Base-by-base conservation (phyloP, 208 protist genomes). In the Trypanosoma platydactyli region DNA sequence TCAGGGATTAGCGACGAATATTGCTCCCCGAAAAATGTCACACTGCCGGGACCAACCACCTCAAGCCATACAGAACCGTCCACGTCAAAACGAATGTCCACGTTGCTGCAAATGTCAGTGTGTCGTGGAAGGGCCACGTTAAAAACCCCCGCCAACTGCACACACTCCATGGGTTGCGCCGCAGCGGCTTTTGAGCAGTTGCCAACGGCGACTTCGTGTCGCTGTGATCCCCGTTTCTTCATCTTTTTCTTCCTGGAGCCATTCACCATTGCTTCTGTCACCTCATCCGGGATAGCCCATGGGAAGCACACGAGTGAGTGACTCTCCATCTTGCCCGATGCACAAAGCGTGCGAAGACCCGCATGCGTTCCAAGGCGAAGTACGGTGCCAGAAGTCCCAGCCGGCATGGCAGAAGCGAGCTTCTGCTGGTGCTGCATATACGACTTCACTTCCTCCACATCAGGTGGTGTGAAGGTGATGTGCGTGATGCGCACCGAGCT, bases 11-110 rank as follows among this genome's bases (percentile, higher is more conserved):
- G 71, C 9, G 75, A 50, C 11, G 79, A 78, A 66, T 75, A 76
- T 64, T 91, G 84, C 65, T 91, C 83, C 0, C 89, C 89, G 18
- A 76, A 86, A 44, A 95, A 86, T 0, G 79, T 83, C 29, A 92
- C 83, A 41, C 71, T 68, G 30, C 86, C 86, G 3, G 89, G 89
- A 0, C 89, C 89, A 29, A 81, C 73, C 60, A 93, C 85, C 20
- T 73, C 71, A 40, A 95, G 73, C 70, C 73, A 70, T 15, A 82
- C 84, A 12, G 78, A 81, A 5, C 83, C 89, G 42, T 95, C 89
- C 60, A 92, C 75, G n/a, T 86, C 84, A 25, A 92, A 72, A 18
- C 78, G 83, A 16, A 92, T 68, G 59, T 89, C 69, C 22, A 95
- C 67, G 35, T 74, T 51, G 5, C 59, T 46, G 29, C 56, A 83